phyloP scores from a whole-genome alignment of 1,139 yeast genomes.

The Zygoascus sp. region DNA sequence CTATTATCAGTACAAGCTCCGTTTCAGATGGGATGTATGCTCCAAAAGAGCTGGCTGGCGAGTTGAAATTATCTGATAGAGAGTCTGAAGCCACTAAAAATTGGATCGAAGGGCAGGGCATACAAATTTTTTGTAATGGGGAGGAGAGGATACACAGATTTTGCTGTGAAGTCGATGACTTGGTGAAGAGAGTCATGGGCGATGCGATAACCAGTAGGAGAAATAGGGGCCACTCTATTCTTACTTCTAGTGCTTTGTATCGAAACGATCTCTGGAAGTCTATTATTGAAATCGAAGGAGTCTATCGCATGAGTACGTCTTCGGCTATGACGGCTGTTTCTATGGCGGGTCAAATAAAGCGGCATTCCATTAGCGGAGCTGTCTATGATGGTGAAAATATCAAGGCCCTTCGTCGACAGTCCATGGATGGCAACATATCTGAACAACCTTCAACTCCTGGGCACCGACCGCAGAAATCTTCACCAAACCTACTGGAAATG shows the following conservation, averaged over 20 bases:
- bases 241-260: conserved; percentile 27
- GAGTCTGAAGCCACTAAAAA: conserved; percentile 34
- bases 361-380: background rate
- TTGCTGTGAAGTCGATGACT: conserved; percentile 35
- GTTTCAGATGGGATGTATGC: conserved; percentile 31
- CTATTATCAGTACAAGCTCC: conserved; percentile 22
- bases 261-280: conserved; percentile 29
- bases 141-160: conserved; percentile 38
- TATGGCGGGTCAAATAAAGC: background rate
- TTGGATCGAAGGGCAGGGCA: conserved; percentile 33
- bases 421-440: background rate
- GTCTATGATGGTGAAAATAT: background rate
- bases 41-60: conserved; percentile 30
- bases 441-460: background rate
- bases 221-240: conserved; percentile 29
- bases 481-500: conserved; percentile 30
- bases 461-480: conserved; percentile 18
- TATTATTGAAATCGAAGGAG: conserved; percentile 29
- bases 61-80: conserved; percentile 34
- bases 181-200: conserved; percentile 34
- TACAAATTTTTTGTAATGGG: conserved; percentile 35
- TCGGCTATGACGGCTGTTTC: conserved; percentile 14
- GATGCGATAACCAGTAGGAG: conserved; percentile 27
- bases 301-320: conserved; percentile 20
- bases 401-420: background rate